Conservation (phyloP, 2,329 filamentous ascomycete species). For the Exophiala viscosa region DNA sequence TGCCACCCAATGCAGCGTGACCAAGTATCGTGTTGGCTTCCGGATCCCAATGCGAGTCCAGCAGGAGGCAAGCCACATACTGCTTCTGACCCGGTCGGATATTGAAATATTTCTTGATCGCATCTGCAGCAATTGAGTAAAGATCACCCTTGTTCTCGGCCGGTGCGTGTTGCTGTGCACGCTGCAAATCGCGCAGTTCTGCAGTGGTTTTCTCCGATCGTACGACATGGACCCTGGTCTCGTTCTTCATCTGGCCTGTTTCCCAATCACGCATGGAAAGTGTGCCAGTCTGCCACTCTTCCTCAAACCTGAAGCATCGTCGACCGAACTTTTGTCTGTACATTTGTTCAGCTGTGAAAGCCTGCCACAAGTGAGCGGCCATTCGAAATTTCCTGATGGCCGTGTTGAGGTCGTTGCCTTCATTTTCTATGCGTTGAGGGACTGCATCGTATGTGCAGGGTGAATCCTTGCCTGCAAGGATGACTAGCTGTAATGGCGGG, state of each 20-base stretch:
- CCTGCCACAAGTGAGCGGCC: conserved; percentile 95
- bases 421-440: conserved; percentile 68
- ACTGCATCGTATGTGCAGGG: conserved; percentile 78
- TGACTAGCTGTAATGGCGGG: conserved; percentile 84
- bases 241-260: conserved; percentile 73
- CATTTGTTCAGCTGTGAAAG: conserved; percentile 97
- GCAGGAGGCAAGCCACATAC: conserved; percentile 79
- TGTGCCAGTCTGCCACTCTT: conserved; percentile 87
- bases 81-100: conserved; percentile 72
- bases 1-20: conserved; percentile 75
- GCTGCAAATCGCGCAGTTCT: conserved; percentile 73
- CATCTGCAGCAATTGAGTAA: conserved; percentile 71
- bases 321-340: conserved; percentile 80
- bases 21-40: conserved; percentile 65
- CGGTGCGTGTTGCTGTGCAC: conserved; percentile 70
- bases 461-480: conserved; percentile 84
- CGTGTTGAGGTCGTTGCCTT: conserved; percentile 75
- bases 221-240: conserved; percentile 85
- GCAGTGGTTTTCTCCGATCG: conserved; percentile 77
- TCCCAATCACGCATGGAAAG: conserved; percentile 71
- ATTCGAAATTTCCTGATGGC: conserved; percentile 89
- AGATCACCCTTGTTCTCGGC: conserved; percentile 69
- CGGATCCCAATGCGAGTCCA: conserved; percentile 87
- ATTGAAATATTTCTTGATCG: conserved; percentile 73
- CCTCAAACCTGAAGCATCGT: conserved; percentile 84